A percentile compares a stretch with the other conserved stretches of the same genome.
These are phyloP conservation scores for Cucumis melo DNA, from an alignment of 306 rosid genomes.

Conservation along the genomic window DNA sequence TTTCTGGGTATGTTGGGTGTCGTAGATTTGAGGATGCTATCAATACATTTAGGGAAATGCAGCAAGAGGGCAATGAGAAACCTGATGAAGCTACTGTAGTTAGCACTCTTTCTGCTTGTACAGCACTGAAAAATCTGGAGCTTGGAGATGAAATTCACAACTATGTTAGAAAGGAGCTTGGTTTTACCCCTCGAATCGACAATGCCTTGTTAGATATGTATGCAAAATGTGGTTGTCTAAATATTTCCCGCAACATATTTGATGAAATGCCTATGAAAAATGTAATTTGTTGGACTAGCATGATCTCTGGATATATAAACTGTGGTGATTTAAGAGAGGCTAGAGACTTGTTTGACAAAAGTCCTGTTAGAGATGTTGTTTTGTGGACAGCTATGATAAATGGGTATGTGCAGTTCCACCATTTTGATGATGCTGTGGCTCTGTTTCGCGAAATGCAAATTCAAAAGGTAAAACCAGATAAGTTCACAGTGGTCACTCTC, in stretches of 20 bases:
- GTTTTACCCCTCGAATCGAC: constrained; percentile 28
- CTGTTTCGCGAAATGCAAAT: constrained; percentile 51
- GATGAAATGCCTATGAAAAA: constrained; percentile 34
- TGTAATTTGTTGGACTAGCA: constrained; percentile 62
- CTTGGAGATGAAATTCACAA: constrained; percentile 34
- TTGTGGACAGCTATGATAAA: constrained; percentile 73
- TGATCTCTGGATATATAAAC: constrained; percentile 53
- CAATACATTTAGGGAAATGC: constrained; percentile 28
- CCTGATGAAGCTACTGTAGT: constrained; percentile 51
- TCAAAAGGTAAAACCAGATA: constrained; percentile 38
- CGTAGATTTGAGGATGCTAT: constrained; percentile 39
- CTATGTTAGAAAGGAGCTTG: constrained; percentile 13
- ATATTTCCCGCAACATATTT: constrained; percentile 28
- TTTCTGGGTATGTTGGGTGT: constrained; percentile 46
- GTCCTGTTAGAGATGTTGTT: constrained; percentile 48
- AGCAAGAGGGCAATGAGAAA: constrained; percentile 26
- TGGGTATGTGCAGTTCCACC: constrained; percentile 56
- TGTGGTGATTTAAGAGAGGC: constrained; percentile 51
- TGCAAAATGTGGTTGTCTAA: constrained; percentile 11
- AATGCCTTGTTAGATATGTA: constrained; percentile 2
- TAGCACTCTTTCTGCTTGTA: constrained; percentile 53
- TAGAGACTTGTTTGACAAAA: constrained; percentile 46
- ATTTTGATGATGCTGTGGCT: constrained; percentile 41
- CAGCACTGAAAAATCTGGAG: constrained; percentile 30
- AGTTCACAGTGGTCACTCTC: constrained; percentile 17